A percentile compares a stretch with the other conserved stretches of the same genome.
Evolutionary conservation across 495 filamentous ascomycete species (phyloP).

Genomic region (Aspergillus bertholletiae): DNA sequence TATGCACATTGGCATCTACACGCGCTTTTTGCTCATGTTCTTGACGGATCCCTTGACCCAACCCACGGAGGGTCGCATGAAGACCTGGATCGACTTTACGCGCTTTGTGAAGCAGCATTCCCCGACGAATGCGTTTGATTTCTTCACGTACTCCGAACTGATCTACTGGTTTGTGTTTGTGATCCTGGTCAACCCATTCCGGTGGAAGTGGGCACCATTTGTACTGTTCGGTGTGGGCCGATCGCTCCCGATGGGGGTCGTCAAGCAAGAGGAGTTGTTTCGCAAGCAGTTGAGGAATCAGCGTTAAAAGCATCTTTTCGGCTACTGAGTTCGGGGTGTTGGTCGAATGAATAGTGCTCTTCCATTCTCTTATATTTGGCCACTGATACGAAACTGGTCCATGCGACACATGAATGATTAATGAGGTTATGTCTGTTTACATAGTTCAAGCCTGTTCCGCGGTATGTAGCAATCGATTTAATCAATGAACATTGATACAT

Average conservation of each 20-base stretch:
- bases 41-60: slow-evolving; percentile 72
- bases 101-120: slow-evolving; percentile 63
- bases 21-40: slow-evolving; percentile 80
- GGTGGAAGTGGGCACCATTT: slow-evolving; percentile 72
- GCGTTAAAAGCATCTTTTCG: no score
- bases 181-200: slow-evolving; percentile 75
- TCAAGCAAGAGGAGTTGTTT: slow-evolving; percentile 57
- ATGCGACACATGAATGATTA: no score
- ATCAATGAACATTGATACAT: no score
- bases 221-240: slow-evolving; percentile 74
- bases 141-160: slow-evolving; percentile 84
- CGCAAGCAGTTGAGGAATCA: slow-evolving; percentile 30
- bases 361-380: no score
- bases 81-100: slow-evolving; percentile 84
- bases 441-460: neutral
- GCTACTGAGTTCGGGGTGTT: no score
- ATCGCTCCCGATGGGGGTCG: slow-evolving; percentile 60
- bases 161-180: slow-evolving; percentile 83
- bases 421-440: neutral
- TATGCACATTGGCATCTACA: slow-evolving; percentile 89
- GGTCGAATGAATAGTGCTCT: no score
- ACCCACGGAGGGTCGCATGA: slow-evolving; percentile 71
- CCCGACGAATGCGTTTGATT: slow-evolving; percentile 73
- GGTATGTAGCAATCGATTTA: neutral
- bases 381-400: no score